These are phyloP conservation scores for Pseudotsuga menziesii DNA, from an alignment of 75 land plant species.

Conservation along the genomic window DNA sequence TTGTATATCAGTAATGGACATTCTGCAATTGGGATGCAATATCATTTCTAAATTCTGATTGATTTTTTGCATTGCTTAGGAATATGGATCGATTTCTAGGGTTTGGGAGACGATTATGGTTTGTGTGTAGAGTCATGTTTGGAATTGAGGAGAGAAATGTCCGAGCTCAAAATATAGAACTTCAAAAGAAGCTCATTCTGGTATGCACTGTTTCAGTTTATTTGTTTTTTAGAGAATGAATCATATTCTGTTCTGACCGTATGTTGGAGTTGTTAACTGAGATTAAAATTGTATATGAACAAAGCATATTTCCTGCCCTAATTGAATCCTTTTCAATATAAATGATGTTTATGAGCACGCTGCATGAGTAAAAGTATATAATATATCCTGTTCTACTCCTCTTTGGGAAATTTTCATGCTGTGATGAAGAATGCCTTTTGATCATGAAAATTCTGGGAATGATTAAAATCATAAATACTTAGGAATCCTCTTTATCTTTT, in stretches of 20 bases:
- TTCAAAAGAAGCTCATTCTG: conserved; percentile 1
- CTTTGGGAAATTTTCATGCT: too few relatives aligned
- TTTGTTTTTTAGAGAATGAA: background rate
- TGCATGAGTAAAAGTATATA: background rate
- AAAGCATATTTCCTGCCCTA: background rate
- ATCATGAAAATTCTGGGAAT: too few relatives aligned
- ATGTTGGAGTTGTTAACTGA: background rate
- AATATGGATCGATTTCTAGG: conserved; percentile 3
- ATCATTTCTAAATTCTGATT: background rate
- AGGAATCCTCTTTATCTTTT: too few relatives aligned
- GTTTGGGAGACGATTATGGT: conserved; percentile 2
- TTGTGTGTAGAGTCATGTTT: conserved; percentile 1
- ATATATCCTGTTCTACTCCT: background rate
- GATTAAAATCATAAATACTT: too few relatives aligned
- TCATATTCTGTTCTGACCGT: background rate
- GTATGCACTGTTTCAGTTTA: background rate
- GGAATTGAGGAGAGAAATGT: conserved; percentile 2
- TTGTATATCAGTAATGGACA: background rate
- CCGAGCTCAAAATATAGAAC: background rate
- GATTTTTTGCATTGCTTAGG: conserved; percentile 1
- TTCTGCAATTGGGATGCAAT: background rate
- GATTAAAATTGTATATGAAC: background rate
- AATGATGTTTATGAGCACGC: background rate
- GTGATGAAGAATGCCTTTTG: too few relatives aligned
- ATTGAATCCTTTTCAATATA: background rate